Evolutionary conservation across 179 eudicot species (phyloP), one percentile per base, ranked within the genome.

Genomic region (Vitellaria paradoxa): DNA sequence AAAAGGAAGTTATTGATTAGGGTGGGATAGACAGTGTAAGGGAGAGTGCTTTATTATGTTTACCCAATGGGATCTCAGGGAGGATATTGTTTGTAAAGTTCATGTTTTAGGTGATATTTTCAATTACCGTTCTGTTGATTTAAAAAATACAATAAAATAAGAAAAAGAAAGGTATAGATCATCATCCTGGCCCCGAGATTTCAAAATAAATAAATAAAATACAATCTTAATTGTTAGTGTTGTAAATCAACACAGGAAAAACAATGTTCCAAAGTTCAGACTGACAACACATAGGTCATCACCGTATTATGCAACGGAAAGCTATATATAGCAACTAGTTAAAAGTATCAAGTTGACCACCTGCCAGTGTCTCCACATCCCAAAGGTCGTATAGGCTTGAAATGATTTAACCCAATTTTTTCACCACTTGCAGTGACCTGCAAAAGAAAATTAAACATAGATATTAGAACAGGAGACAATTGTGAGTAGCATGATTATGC

Each of bases 311-410:
- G 42, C 12, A 20, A 53, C 46, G 37, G 17, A 55, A 78, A 23
- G 18, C 71, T 52, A 46, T 23, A n/a, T 10, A 23, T 17, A 11
- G 30, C 64, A 73, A 20, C 63, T 11, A 17, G 45, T 68, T 45
- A 68, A 69, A 55, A 60, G 65, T 68, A 69, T 75, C 67, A 56
- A 73, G 50, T 9, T 64, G 21, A 57, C 20, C 78, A 93, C 99
- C 98, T 96, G 83, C 99, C 99, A 53, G 98, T 96, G 80, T 96
- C 99, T 81, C 99, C 99, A 83, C 92, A 89, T 84, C 99, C 99
- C 86, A 96, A 84, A 79, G 98, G 99, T 74, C 82, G 88, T 24
- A 96, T 86, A 52, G 98, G 98, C 78, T 82, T 94, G 79, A 96
- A 92, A 83, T 96, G 98, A 80, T 92, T 80, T 80, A 96, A 81